phyloP scores from a whole-genome alignment of 1,284 basidiomycete genomes.

The Vanrija sp. region DNA sequence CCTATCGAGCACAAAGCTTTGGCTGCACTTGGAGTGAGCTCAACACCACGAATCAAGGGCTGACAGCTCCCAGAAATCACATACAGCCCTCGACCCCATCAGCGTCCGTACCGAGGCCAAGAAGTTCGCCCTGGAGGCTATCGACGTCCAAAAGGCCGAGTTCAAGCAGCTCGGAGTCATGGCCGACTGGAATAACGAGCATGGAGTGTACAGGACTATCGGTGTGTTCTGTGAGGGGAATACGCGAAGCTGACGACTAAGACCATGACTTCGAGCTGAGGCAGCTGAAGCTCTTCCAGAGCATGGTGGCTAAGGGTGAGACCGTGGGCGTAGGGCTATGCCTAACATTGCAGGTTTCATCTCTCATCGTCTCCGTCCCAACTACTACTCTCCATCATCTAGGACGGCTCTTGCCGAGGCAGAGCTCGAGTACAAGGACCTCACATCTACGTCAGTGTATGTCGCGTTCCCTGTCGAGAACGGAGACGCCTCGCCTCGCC shows the following conservation, averaged over 20 bases:
- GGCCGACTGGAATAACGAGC: conserved; percentile 75
- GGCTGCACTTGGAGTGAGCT: conserved; percentile 63
- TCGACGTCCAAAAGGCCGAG: conserved; percentile 72
- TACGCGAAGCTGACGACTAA: conserved; percentile 34
- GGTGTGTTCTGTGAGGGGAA: conserved; percentile 53
- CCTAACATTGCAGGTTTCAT: conserved; percentile 51
- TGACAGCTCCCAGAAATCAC: conserved; percentile 28
- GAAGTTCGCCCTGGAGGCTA: conserved; percentile 68
- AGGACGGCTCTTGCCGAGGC: conserved; percentile 93
- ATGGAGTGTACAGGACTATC: conserved; percentile 80
- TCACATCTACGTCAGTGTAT: conserved; percentile 82
- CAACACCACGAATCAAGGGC: not conserved
- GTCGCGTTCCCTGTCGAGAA: conserved; percentile 64
- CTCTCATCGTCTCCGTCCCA: conserved; percentile 81
- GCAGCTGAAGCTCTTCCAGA: conserved; percentile 80
- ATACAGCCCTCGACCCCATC: conserved; percentile 56
- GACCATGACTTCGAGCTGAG: conserved; percentile 84
- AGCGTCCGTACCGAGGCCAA: conserved; percentile 71
- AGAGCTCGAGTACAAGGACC: conserved; percentile 87
- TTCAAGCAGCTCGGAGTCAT: conserved; percentile 83
- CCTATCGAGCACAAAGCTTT: conserved; percentile 94
- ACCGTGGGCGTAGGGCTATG: not conserved
- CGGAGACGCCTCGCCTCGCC: conserved; percentile 32
- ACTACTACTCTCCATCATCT: conserved; percentile 94
- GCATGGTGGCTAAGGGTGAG: conserved; percentile 79